A percentile compares a stretch with the other conserved stretches of the same genome.
Evolutionary conservation across 768 basidiomycete species (phyloP).

Genomic region (Amanita subjunquillea): DNA sequence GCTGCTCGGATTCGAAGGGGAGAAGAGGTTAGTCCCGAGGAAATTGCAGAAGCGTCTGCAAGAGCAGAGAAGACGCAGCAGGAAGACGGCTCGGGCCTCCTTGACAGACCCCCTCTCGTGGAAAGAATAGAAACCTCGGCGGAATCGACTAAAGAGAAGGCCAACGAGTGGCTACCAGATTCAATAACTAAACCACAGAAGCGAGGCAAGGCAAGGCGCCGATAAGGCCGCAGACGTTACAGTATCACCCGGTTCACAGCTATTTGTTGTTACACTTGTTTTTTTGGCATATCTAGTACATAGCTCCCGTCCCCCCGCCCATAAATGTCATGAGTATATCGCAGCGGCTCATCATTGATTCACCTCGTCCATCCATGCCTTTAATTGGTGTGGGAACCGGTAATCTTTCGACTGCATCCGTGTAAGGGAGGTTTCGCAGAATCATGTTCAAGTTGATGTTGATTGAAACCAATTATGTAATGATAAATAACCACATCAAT

Average conservation of each 20-base stretch:
- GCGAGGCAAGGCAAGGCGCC: conserved; percentile 21
- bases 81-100: conserved; percentile 7
- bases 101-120: conserved; percentile 1
- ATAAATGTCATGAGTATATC: no score
- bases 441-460: no score
- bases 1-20: conserved; percentile 41
- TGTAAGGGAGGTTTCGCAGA: no score
- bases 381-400: no score
- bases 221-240: not conserved
- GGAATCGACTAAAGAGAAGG: not conserved
- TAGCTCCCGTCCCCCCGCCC: no score
- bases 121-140: conserved; percentile 7
- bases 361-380: no score
- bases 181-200: conserved; percentile 33
- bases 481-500: no score
- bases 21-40: conserved; percentile 42
- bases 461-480: no score
- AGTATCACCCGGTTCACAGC: not conserved
- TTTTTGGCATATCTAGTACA: no score
- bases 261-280: no score
- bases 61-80: conserved; percentile 28
- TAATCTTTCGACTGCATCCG: no score
- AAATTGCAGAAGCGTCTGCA: conserved; percentile 36
- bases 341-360: no score
- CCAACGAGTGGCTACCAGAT: conserved; percentile 45